Evolutionary conservation across 768 basidiomycete genomes (phyloP).

Genomic region (Boletus tomentosulus): DNA sequence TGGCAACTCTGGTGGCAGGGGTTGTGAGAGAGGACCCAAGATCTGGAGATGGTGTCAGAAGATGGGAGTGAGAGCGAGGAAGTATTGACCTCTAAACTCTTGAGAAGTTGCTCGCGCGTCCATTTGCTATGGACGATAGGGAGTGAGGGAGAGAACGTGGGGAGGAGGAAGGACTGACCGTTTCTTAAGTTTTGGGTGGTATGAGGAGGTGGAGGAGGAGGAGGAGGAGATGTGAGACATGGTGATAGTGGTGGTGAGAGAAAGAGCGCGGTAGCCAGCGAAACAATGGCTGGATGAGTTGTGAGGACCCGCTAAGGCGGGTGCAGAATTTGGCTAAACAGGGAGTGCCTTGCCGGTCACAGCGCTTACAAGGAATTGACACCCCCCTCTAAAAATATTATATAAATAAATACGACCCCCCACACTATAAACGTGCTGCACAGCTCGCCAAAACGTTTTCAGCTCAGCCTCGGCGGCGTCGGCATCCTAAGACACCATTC

Average conservation of each 20-base stretch:
- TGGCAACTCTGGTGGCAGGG: slow-evolving; percentile 43
- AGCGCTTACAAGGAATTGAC: slow-evolving; percentile 29
- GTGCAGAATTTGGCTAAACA: slow-evolving; percentile 33
- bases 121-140: slow-evolving; percentile 29
- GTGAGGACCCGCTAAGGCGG: slow-evolving; percentile 29
- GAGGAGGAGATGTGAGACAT: slow-evolving; percentile 33
- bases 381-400: neutral
- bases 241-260: slow-evolving; percentile 37
- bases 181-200: slow-evolving; percentile 27
- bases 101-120: slow-evolving; percentile 37
- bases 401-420: neutral
- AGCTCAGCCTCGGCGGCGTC: slow-evolving; percentile 8
- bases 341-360: slow-evolving; percentile 35
- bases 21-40: slow-evolving; percentile 36
- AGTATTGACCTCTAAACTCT: slow-evolving; percentile 36
- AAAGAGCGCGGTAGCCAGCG: slow-evolving; percentile 35
- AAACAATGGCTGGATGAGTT: slow-evolving; percentile 40
- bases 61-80: neutral
- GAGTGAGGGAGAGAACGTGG: slow-evolving; percentile 15
- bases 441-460: slow-evolving; percentile 14
- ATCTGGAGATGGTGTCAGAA: slow-evolving; percentile 33
- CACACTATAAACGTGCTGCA: neutral
- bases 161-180: slow-evolving; percentile 26
- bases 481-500: slow-evolving; percentile 16
- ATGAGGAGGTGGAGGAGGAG: slow-evolving; percentile 19